Evolutionary conservation across 805 yeast genomes (phyloP), one percentile per base, ranked within the genome.

Genomic region (Monosporozyma unispora): DNA sequence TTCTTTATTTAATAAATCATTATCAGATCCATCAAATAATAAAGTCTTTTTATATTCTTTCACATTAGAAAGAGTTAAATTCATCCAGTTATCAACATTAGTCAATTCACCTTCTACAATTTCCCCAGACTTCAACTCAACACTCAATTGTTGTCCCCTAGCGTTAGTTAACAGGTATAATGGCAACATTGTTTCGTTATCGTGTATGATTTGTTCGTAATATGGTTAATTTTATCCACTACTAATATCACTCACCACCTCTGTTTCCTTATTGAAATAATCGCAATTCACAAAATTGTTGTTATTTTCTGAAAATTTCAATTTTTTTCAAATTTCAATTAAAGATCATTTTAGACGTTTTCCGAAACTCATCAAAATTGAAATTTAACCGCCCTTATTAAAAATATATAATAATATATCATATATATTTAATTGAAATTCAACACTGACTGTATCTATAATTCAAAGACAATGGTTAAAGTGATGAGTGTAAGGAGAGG

Each of bases 41-140:
- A 44, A 29, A 12, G 39, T 28, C 86, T 91, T 56, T n/a, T 47
- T 50, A 48, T 51, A 54, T 51, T 61, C 61, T 21, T 81, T 78
- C 14, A 84, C 97, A 54, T 89, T 82, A 31, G 75, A 75, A 48
- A 93, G 73, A 1, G 96, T 86, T 55, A 93, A 73, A 66, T 93
- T 93, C 99, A 93, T 93, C 89, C 95, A 87, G 38, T 87, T 82
- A 66, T 93, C 99, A 58, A 96, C 88, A 61, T 87, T 85, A 49
- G 80, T 79, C 52, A 93, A 73, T 50, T 77, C 78, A 46, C 99
- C 99, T 60, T 84, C 84, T 46, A 90, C 73, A 9, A 91, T 82
- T 60, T 87, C 96, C 31, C 98, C 96, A 50, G 84, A 82, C 67
- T 93, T 93, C 62, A 93, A 78, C 66, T 91, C 99, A 45, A 93